Base-by-base conservation (phyloP, 345 rosid species). In the Salix purpurea region DNA sequence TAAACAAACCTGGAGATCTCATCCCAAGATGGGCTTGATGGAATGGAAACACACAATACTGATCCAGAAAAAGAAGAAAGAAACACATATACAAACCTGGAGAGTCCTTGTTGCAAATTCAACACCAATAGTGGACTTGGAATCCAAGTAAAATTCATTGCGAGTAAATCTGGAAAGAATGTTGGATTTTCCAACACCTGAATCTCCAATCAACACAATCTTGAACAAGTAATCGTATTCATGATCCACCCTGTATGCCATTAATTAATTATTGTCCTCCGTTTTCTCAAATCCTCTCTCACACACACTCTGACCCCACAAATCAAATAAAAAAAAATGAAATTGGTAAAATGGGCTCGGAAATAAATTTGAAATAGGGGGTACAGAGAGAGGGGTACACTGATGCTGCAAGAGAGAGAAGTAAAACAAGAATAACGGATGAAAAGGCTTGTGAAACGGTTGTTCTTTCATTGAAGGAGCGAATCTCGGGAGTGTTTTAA, bases 101-200 rank as follows among this genome's bases (percentile, higher is more conserved):
- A 90, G 88, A 69, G 93, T 90, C 82, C 90, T 87, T 21, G 93
- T 90, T 10, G 93, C 93, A 65, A 90, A 90, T 72, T 90, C 91
- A 21, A 90, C 93, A 40, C 93, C 93, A 61, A 90, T 90, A 73
- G 93, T 88, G 46, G 93, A 90, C 67, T 90, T 90, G 44, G 93
- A 90, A 52, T 90, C 91, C 76, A 90, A 71, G 77, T 87, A 87
- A 81, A 90, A 90, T 40, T 90, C 93, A 56, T 90, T 88, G 54
- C 91, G 83, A 0, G 93, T 88, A 83, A 90, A 90, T 73, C 93
- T 84, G 13, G 91, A 90, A 74, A 90, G 90, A 69, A 88, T 88
- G 77, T 90, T 90, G 56, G 93, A 90, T 85, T 90, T 90, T 10
- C 93, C 93, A 14, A 90, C 93, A 40, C 93, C 91, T 9, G 93